These are phyloP conservation scores for Trichoderma sp. DNA, from an alignment of 2,329 filamentous ascomycete species.

Conservation along the genomic window DNA sequence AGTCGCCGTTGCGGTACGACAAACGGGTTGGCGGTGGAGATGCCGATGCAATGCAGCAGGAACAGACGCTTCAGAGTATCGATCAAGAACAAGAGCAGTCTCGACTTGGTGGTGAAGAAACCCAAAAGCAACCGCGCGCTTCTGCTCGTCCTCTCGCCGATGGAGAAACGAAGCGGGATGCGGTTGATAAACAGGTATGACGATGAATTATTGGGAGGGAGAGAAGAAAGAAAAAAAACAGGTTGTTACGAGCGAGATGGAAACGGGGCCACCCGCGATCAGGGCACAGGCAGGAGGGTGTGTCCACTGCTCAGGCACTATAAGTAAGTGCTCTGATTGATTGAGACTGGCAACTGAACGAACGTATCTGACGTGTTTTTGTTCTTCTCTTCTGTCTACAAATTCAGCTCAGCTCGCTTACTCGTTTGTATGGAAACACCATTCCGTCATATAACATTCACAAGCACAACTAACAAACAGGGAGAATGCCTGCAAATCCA, in stretches of 20 bases:
- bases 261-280: constrained; percentile 12
- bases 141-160: background rate
- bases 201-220: background rate
- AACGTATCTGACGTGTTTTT: background rate
- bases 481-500: background rate
- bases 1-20: background rate
- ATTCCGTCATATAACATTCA: background rate
- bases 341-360: background rate
- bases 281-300: constrained; percentile 13
- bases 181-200: background rate
- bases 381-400: background rate
- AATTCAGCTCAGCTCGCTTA: background rate
- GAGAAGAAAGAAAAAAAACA: background rate
- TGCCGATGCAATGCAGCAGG: background rate
- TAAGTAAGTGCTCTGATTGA: background rate
- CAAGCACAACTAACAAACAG: background rate
- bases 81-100: background rate
- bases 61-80: background rate
- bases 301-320: constrained; percentile 4
- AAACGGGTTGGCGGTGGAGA: constrained; percentile 14
- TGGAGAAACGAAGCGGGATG: background rate
- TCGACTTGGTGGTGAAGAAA: background rate
- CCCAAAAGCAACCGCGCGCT: background rate
- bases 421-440: background rate
- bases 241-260: background rate